Conservation (phyloP, 192 early-diverging fungal species). For the Coemansia guatemalensis region DNA sequence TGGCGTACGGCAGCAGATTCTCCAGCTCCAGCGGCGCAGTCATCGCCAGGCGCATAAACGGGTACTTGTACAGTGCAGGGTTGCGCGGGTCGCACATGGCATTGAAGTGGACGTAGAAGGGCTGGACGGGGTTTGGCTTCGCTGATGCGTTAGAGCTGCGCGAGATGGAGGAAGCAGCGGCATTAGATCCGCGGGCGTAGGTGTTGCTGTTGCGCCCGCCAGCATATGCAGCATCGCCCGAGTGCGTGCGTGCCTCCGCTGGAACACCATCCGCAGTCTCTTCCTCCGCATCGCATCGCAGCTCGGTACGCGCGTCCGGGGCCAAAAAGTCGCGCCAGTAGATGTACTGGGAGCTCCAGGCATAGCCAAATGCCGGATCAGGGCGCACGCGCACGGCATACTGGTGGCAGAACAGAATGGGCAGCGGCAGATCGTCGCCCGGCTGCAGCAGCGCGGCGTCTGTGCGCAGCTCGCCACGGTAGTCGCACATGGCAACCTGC, state of each 20-base stretch:
- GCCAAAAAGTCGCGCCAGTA: conserved; percentile 79
- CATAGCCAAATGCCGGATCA: conserved; percentile 75
- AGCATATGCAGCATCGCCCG: conserved; percentile 2
- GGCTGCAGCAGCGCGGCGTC: conserved; percentile 57
- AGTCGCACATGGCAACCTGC: conserved; percentile 77
- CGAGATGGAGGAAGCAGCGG: not conserved
- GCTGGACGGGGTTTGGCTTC: not conserved
- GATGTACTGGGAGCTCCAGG: conserved; percentile 77
- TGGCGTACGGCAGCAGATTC: conserved; percentile 90
- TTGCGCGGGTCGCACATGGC: conserved; percentile 37
- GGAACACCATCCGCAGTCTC: not conserved
- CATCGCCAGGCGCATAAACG: conserved; percentile 75
- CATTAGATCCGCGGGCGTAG: conserved; percentile 11
- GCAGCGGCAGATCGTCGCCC: conserved; percentile 81
- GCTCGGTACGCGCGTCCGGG: conserved; percentile 46
- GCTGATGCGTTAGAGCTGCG: not conserved
- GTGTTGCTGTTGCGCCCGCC: not conserved
- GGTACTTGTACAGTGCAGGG: conserved; percentile 61
- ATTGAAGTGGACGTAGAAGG: conserved; percentile 47
- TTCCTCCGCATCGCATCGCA: conserved; percentile 53
- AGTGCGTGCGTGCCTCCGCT: not conserved
- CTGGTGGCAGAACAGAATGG: conserved; percentile 82
- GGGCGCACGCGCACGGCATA: conserved; percentile 79
- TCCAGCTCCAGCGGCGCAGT: conserved; percentile 85
- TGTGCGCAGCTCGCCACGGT: conserved; percentile 56